Conservation (phyloP, 805 yeast genomes). For the Spathaspora girioi region DNA sequence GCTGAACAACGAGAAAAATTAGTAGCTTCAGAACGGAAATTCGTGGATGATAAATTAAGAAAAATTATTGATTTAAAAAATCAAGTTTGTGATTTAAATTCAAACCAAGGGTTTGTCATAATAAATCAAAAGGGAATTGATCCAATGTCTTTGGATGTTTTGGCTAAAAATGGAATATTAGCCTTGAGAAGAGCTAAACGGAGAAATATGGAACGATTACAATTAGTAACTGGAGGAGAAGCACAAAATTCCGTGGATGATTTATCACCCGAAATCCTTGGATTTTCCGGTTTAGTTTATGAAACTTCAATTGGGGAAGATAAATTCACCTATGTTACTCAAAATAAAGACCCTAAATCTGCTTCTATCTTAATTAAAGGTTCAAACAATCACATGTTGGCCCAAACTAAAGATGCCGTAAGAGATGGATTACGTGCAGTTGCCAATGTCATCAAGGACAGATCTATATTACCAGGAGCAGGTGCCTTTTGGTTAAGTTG, state of each 20-base stretch:
- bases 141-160: conserved; percentile 92
- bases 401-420: conserved; percentile 94
- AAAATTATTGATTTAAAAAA: conserved; percentile 92
- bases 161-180: conserved; percentile 88
- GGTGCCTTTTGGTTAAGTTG: conserved; percentile 93
- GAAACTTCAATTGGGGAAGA: conserved; percentile 96
- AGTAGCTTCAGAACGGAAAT: conserved; percentile 88
- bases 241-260: conserved; percentile 98
- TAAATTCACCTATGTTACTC: conserved; percentile 93
- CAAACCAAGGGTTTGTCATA: conserved; percentile 79
- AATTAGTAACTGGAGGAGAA: conserved; percentile 93
- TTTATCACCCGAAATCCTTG: conserved; percentile 71
- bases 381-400: conserved; percentile 82
- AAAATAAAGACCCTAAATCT: conserved; percentile 82
- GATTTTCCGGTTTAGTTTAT: conserved; percentile 85
- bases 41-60: conserved; percentile 88
- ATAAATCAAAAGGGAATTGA: conserved; percentile 98
- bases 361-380: conserved; percentile 93
- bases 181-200: conserved; percentile 98
- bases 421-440: conserved; percentile 97
- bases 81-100: conserved; percentile 77
- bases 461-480: conserved; percentile 89
- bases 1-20: conserved; percentile 96
- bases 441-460: conserved; percentile 83
- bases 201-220: conserved; percentile 98